Evolutionary conservation across 345 rosid genomes (phyloP), one percentile per base, ranked within the genome.

Genomic region (Pugionium cornutum): DNA sequence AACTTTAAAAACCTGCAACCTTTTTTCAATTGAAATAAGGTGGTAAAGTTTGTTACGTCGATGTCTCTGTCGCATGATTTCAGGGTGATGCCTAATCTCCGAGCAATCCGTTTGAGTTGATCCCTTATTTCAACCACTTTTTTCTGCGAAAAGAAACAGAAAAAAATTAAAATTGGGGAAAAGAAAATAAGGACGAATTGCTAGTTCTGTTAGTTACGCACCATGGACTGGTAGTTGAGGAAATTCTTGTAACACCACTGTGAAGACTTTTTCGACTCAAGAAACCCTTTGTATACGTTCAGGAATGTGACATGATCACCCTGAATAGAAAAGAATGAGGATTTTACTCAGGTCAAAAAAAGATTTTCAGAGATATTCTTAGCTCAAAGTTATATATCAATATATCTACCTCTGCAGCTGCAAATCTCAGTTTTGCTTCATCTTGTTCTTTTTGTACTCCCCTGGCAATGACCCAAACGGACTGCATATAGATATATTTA

Each of bases 271-370:
- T 91, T 82, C 44, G 97, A 89, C 66, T 83, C 84, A n/a, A 88
- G 85, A 77, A 84, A 92, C 73, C 96, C 98, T 78, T 84, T 83
- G 84, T 86, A 89, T 62, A 92, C 80, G 75, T 92, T 92, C 36
- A 92, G 77, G 79, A 88, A 92, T 11, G 97, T 83, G 48, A 92
- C 86, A 78, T 88, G 90, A 73, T 92, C 98, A 26, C 98, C 98
- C 98, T 92, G 86, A 41, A 67, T 10, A 46, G 45, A 53, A 72
- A 80, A 64, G 49, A 67, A 39, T 26, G 7, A 56, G 53, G 54
- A 45, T 43, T 49, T 44, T 49, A 42, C 48, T 64, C 54, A n/a
- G 18, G 28, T 18, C 60, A 52, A 18, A 33, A 28, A 28, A 18
- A 9, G 27, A 6, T 3, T 29, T 60, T 33, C 18, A 50, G 43